These are phyloP conservation scores for Lentinula novae-zelandiae DNA, from an alignment of 1,284 basidiomycete genomes.

Conservation along the genomic window DNA sequence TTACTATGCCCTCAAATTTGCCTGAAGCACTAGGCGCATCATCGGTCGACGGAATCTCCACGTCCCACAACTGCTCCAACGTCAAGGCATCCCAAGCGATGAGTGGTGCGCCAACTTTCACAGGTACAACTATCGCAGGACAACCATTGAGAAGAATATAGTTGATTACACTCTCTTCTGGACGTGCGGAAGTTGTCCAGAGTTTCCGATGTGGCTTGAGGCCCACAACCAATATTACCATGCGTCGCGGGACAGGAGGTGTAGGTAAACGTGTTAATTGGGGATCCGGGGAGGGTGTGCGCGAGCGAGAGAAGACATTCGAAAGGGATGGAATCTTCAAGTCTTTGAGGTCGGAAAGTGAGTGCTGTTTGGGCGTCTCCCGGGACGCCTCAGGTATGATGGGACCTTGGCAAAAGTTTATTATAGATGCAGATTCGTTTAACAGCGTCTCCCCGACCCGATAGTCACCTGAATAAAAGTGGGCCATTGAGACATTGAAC, in stretches of 20 bases:
- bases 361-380: conserved; percentile 14
- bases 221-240: conserved; percentile 53
- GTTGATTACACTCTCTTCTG: conserved; percentile 57
- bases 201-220: conserved; percentile 56
- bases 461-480: conserved; percentile 45
- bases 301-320: conserved; percentile 43
- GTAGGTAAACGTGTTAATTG: conserved; percentile 36
- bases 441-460: conserved; percentile 55
- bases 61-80: conserved; percentile 52
- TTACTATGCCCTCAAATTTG: conserved; percentile 49
- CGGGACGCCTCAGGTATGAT: conserved; percentile 17
- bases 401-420: conserved; percentile 39
- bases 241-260: conserved; percentile 45
- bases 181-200: conserved; percentile 57
- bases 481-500: background rate
- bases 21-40: conserved; percentile 30
- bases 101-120: conserved; percentile 54
- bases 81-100: conserved; percentile 61
- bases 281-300: conserved; percentile 49
- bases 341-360: conserved; percentile 17
- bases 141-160: conserved; percentile 61
- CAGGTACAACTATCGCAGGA: conserved; percentile 56
- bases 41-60: conserved; percentile 36
- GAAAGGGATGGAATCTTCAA: conserved; percentile 30
- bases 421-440: conserved; percentile 47